Percentiles rank a stretch among this genome's conserved stretches.
These are phyloP conservation scores for Albugo laibachii DNA, from an alignment of 352 stramenopile species.

Conservation along the genomic window DNA sequence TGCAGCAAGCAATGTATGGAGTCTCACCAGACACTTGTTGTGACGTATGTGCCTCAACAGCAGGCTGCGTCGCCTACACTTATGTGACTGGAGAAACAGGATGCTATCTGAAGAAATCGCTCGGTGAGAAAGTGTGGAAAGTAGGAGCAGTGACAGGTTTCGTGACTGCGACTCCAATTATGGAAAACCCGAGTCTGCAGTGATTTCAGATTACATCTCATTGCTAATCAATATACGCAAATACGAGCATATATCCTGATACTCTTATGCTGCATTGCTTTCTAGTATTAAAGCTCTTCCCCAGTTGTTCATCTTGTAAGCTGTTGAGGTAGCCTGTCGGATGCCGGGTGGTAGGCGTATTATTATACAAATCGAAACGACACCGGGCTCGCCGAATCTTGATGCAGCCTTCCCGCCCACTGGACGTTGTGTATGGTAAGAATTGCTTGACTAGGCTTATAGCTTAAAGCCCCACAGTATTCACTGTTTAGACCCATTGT, in stretches of 20 bases:
- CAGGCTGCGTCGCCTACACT: slow-evolving; percentile 4
- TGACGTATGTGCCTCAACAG: slow-evolving; percentile 2
- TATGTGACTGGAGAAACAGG: not conserved
- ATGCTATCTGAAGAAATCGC: not conserved
- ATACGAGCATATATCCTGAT: too few relatives aligned
- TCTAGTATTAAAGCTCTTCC: too few relatives aligned
- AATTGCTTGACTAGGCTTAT: not conserved
- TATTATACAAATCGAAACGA: too few relatives aligned
- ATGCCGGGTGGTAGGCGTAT: too few relatives aligned
- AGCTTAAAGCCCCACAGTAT: not conserved
- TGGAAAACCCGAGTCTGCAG: too few relatives aligned
- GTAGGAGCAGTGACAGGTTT: not conserved
- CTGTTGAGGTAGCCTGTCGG: too few relatives aligned
- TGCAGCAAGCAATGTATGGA: not conserved
- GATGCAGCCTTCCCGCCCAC: slow-evolving; percentile 23
- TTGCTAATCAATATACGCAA: too few relatives aligned
- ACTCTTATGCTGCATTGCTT: too few relatives aligned
- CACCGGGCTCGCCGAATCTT: not conserved
- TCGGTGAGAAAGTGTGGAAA: not conserved
- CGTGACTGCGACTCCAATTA: too few relatives aligned
- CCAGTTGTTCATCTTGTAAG: too few relatives aligned
- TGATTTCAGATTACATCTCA: too few relatives aligned
- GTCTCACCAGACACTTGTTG: slow-evolving; percentile 2
- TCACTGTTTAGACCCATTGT: slow-evolving; percentile 31
- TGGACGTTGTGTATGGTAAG: slow-evolving; percentile 64